Conservation (phyloP, 148 eudicot genomes). For the Oxyria digyna region DNA sequence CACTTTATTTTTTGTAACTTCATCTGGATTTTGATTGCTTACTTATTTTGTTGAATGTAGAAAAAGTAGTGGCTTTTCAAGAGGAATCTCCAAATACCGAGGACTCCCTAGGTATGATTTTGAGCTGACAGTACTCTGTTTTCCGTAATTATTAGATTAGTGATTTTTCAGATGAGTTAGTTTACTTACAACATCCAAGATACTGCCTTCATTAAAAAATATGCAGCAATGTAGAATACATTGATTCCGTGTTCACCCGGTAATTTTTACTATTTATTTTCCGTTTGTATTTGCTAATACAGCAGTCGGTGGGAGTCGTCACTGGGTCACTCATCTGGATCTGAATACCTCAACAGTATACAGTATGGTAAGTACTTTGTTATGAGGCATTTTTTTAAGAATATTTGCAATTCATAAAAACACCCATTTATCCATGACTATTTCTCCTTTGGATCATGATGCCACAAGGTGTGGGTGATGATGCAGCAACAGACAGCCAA, state of each 20-base stretch:
- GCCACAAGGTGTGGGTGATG: constrained; percentile 50
- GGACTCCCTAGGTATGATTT: constrained; percentile 68
- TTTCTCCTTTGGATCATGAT: neutral
- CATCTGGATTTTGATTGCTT: constrained; percentile 12
- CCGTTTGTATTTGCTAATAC: neutral
- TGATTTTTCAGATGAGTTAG: too few relatives aligned
- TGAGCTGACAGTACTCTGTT: neutral
- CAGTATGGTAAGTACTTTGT: constrained; percentile 43
- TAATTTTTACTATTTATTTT: too few relatives aligned
- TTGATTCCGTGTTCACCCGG: neutral
- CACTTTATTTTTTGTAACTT: constrained; percentile 1
- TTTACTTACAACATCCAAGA: neutral
- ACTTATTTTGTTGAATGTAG: constrained; percentile 38
- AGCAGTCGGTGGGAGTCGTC: constrained; percentile 81
- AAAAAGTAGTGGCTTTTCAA: constrained; percentile 96
- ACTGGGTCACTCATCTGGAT: constrained; percentile 53
- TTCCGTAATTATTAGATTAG: neutral
- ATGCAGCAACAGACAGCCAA: constrained; percentile 44
- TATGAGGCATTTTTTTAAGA: neutral
- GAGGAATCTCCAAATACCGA: constrained; percentile 86
- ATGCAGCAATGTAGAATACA: neutral
- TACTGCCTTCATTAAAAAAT: neutral
- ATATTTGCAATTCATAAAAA: neutral
- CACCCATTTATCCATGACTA: neutral
- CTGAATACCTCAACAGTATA: constrained; percentile 47